A percentile compares a stretch with the other conserved stretches of the same genome.
These are phyloP conservation scores for Cordyceps farinosa DNA, from an alignment of 2,329 filamentous ascomycete species.

Conservation along the genomic window DNA sequence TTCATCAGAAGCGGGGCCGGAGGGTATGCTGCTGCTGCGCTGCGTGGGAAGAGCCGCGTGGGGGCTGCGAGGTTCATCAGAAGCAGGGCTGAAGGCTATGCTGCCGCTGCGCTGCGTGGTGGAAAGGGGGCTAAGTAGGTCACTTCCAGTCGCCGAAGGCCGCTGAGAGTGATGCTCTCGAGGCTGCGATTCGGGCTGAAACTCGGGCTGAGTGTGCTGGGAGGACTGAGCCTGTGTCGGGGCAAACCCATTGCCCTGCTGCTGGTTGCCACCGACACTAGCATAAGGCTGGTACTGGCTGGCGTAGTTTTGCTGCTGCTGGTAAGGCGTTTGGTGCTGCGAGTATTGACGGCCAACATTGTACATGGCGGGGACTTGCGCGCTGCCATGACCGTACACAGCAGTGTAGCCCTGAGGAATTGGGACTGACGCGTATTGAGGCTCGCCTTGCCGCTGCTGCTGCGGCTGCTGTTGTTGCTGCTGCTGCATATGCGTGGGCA, in stretches of 20 bases:
- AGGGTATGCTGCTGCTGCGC: background rate
- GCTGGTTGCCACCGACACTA: background rate
- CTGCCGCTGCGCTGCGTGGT: slow-evolving; percentile 2
- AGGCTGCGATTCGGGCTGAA: background rate
- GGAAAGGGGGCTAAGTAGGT: background rate
- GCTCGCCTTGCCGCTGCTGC: slow-evolving; percentile 17
- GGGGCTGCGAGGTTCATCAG: too few relatives aligned
- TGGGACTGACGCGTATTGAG: slow-evolving; percentile 10
- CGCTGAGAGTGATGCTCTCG: background rate
- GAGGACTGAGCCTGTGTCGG: background rate
- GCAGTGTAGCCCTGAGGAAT: slow-evolving; percentile 14
- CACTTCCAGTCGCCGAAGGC: background rate
- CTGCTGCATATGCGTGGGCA: slow-evolving; percentile 13
- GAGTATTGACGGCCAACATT: background rate
- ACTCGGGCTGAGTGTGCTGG: background rate
- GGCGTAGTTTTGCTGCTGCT: background rate
- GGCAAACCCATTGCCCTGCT: background rate
- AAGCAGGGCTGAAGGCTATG: background rate
- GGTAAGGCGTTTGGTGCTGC: background rate
- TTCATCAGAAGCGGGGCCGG: slow-evolving; percentile 2
- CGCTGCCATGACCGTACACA: slow-evolving; percentile 1
- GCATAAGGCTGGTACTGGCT: background rate
- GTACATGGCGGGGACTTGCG: slow-evolving; percentile 6
- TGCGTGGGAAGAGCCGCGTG: background rate
- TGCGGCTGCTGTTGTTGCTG: slow-evolving; percentile 12